Evolutionary conservation across 805 yeast species (phyloP).

Genomic region (Starmerella floris): DNA sequence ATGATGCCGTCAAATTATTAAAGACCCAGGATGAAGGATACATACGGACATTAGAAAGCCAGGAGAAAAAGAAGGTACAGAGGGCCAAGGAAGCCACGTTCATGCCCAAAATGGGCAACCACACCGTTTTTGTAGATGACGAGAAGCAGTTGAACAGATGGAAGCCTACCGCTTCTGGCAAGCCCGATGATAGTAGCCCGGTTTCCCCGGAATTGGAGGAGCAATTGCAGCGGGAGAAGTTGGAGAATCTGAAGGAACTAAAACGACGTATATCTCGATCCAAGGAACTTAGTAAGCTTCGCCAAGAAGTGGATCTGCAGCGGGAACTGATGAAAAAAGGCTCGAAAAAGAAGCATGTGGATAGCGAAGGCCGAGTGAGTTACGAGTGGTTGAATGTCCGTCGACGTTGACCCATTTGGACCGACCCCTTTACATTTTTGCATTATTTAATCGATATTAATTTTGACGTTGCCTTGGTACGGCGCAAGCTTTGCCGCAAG

Average conservation of each 20-base stretch:
- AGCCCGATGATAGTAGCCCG: constrained; percentile 60
- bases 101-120: constrained; percentile 46
- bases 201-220: constrained; percentile 34
- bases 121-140: constrained; percentile 72
- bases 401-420: constrained; percentile 23
- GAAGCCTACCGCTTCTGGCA: constrained; percentile 46
- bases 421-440: too few relatives aligned
- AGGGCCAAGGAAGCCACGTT: constrained; percentile 33
- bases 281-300: constrained; percentile 51
- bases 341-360: constrained; percentile 60
- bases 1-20: constrained; percentile 66
- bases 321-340: constrained; percentile 87
- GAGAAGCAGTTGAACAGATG: constrained; percentile 44
- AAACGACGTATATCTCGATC: constrained; percentile 59
- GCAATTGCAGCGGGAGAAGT: constrained; percentile 33
- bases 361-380: constrained; percentile 49
- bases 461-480: too few relatives aligned
- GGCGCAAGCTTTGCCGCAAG: too few relatives aligned
- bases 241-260: constrained; percentile 46
- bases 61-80: constrained; percentile 53
- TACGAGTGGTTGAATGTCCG: constrained; percentile 71
- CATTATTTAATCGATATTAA: background rate
- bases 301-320: constrained; percentile 60
- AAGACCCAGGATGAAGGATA: constrained; percentile 88
- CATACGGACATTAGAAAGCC: constrained; percentile 58